A percentile compares a stretch with the other conserved stretches of the same genome.
These are phyloP conservation scores for Pouteria glomerata DNA, from an alignment of 148 eudicot species.

Conservation along the genomic window DNA sequence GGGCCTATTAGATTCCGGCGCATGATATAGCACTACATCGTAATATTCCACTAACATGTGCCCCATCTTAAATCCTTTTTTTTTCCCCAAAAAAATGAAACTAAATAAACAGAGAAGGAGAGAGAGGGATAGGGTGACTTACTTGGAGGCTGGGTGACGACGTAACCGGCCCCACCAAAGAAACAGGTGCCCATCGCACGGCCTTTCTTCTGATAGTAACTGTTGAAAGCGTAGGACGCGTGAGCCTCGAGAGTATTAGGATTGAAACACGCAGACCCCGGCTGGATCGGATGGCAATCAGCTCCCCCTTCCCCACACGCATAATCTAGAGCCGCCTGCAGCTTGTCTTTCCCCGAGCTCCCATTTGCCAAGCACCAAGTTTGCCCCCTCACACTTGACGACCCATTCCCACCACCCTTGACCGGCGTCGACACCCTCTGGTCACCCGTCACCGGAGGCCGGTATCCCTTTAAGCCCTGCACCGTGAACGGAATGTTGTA, in stretches of 20 bases:
- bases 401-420: conserved; percentile 5
- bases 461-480: conserved; percentile 35
- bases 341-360: conserved; percentile 47
- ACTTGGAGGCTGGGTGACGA: conserved; percentile 73
- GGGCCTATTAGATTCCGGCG: too few species aligned
- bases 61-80: too few species aligned
- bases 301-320: conserved; percentile 92
- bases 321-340: conserved; percentile 81
- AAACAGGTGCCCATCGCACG: conserved; percentile 61
- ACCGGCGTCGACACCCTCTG: conserved; percentile 14
- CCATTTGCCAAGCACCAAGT: conserved; percentile 87
- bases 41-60: too few species aligned
- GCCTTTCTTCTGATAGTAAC: conserved; percentile 75
- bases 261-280: conserved; percentile 74
- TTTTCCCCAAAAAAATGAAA: too few species aligned
- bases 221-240: conserved; percentile 87
- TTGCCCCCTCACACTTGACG: conserved; percentile 29
- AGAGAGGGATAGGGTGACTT: conserved; percentile 20
- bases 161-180: conserved; percentile 72
- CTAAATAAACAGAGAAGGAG: neutral
- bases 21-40: too few species aligned
- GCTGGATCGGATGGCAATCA: conserved; percentile 83
- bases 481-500: conserved; percentile 58
- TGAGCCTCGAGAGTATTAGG: conserved; percentile 84
- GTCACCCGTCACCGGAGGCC: conserved; percentile 15